Conservation (phyloP, 192 early-diverging fungal species). For the Geranomyces variabilis region DNA sequence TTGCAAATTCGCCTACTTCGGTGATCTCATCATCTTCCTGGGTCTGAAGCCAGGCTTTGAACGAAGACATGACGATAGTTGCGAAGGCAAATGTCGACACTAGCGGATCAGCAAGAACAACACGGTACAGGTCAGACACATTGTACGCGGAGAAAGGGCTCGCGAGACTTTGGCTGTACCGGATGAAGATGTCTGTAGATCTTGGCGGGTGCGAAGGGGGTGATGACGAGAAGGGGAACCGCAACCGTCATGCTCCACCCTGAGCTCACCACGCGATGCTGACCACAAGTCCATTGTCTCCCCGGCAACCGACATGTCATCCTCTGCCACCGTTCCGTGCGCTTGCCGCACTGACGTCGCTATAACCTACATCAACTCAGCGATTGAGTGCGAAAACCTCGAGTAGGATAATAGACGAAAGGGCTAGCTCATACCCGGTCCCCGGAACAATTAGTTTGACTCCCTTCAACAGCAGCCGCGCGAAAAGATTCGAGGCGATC, state of each 20-base stretch:
- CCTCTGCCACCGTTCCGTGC: no score
- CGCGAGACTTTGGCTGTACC: slow-evolving; percentile 2
- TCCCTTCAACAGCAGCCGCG: not conserved
- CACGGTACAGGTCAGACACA: slow-evolving; percentile 6
- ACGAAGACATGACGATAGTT: slow-evolving; percentile 13
- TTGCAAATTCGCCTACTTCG: slow-evolving; percentile 10
- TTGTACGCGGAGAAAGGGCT: slow-evolving; percentile 2
- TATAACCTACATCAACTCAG: no score
- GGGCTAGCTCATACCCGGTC: slow-evolving; percentile 13
- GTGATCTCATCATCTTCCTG: slow-evolving; percentile 12
- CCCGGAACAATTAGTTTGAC: not conserved
- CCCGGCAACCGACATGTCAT: no score
- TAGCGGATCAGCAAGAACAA: slow-evolving; percentile 11
- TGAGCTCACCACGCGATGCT: no score
- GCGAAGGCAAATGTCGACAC: slow-evolving; percentile 10
- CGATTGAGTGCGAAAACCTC: not conserved
- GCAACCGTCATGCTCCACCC: no score
- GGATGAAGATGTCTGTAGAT: slow-evolving; percentile 6
- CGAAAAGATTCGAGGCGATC: slow-evolving; percentile 1
- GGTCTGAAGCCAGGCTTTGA: slow-evolving; percentile 12
- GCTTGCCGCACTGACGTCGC: no score
- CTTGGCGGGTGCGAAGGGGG: slow-evolving; percentile 13
- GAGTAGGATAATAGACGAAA: slow-evolving; percentile 1
- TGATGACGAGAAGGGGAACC: not conserved
- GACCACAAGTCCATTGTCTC: no score